A percentile compares a stretch with the other conserved stretches of the same genome.
phyloP scores from a whole-genome alignment of 106 monocot species.

The Alisma plantagoaquatica region DNA sequence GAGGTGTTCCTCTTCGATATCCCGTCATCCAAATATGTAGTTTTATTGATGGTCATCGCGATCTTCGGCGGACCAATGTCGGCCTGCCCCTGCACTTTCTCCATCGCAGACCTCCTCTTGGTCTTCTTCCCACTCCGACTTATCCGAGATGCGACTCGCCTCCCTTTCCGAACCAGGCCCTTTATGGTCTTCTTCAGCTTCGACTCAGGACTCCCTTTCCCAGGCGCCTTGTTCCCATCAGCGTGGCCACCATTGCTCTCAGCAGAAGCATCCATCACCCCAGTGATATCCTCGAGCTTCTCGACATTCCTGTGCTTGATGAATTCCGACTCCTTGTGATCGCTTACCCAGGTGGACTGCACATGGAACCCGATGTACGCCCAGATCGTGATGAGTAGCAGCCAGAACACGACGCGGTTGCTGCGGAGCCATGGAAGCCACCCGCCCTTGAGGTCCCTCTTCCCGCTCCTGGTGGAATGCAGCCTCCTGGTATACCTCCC shows the following conservation, averaged over 20 bases:
- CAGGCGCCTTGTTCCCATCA: slow-evolving; percentile 1
- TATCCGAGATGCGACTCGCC: slow-evolving; percentile 12
- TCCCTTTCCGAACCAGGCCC: slow-evolving; percentile 21
- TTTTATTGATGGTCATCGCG: slow-evolving; percentile 10
- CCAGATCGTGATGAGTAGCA: slow-evolving; percentile 70
- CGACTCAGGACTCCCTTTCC: slow-evolving; percentile 6
- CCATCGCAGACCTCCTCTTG: slow-evolving; percentile 12
- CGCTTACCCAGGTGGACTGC: slow-evolving; percentile 77
- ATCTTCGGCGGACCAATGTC: slow-evolving; percentile 7
- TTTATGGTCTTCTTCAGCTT: slow-evolving; percentile 12
- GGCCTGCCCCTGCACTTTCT: slow-evolving; percentile 2
- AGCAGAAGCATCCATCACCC: neutral
- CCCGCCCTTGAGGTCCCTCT: slow-evolving; percentile 32
- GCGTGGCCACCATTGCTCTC: slow-evolving; percentile 9
- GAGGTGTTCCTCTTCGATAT: slow-evolving; percentile 55
- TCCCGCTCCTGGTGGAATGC: slow-evolving; percentile 27
- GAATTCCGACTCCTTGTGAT: slow-evolving; percentile 35
- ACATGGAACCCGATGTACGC: slow-evolving; percentile 73
- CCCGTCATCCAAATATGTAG: slow-evolving; percentile 28
- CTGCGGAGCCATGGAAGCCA: slow-evolving; percentile 41
- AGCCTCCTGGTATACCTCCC: slow-evolving; percentile 46
- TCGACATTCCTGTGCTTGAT: slow-evolving; percentile 22
- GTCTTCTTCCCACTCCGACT: slow-evolving; percentile 14
- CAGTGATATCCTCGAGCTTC: slow-evolving; percentile 13
- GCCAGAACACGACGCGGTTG: slow-evolving; percentile 53